These are phyloP conservation scores for Oryza brachyantha DNA, from an alignment of 176 grass and related monocot genomes.

Conservation along the genomic window DNA sequence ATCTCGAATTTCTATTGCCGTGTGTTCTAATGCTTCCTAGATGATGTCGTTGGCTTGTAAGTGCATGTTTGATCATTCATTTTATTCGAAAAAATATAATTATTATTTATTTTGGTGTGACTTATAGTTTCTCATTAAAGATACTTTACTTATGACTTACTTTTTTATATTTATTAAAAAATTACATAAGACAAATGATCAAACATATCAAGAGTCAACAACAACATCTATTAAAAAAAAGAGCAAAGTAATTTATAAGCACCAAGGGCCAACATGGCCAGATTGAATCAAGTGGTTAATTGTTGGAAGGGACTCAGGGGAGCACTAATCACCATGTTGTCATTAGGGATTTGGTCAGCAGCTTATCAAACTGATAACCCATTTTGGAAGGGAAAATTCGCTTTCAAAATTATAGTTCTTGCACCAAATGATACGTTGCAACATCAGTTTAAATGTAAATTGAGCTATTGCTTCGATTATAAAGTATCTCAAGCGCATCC, in stretches of 20 bases:
- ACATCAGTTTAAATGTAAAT: not conserved
- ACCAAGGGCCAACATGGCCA: not conserved
- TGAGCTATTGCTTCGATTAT: not conserved
- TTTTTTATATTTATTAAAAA: no score
- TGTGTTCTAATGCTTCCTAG: no score
- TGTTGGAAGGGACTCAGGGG: not conserved
- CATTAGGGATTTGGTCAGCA: conserved; percentile 23
- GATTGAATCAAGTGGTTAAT: conserved; percentile 19
- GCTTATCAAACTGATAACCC: not conserved
- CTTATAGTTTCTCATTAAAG: no score
- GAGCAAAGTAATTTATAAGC: not conserved
- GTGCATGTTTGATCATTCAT: no score
- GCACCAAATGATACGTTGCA: conserved; percentile 1
- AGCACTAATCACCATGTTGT: conserved; percentile 11
- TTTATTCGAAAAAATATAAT: no score
- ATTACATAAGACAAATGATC: no score
- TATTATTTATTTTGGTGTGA: no score
- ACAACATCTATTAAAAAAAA: no score
- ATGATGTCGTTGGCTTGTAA: no score
- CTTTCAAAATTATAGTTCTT: not conserved
- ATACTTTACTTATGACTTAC: no score
- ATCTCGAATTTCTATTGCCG: not conserved
- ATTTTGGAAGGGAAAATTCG: not conserved
- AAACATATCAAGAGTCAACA: no score
- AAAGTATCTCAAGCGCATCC: not conserved